These are phyloP conservation scores for Collybiopsis confluens DNA, from an alignment of 768 basidiomycete species.

Conservation along the genomic window DNA sequence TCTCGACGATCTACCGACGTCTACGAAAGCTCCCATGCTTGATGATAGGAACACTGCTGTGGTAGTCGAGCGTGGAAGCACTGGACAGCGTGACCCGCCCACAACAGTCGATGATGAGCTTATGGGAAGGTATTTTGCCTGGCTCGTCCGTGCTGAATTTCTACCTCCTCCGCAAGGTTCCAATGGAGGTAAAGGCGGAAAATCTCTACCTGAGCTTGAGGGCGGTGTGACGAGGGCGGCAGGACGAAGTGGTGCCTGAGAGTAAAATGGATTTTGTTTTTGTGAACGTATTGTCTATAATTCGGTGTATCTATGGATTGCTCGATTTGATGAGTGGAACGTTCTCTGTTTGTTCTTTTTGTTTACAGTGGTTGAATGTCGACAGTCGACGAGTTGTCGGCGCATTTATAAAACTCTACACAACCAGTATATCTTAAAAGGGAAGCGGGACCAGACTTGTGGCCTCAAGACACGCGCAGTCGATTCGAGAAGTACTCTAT, in stretches of 20 bases:
- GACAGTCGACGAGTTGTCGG: too few species aligned
- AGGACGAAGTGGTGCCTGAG: constrained; percentile 13
- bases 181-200: neutral
- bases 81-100: constrained; percentile 37
- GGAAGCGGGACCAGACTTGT: too few species aligned
- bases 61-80: constrained; percentile 26
- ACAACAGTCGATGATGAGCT: constrained; percentile 70
- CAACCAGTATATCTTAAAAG: too few species aligned
- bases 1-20: constrained; percentile 93
- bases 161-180: constrained; percentile 58
- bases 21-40: constrained; percentile 88
- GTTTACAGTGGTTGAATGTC: too few species aligned
- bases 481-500: too few species aligned
- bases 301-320: too few species aligned
- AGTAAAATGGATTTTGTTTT: too few species aligned
- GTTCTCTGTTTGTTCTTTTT: too few species aligned
- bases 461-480: too few species aligned
- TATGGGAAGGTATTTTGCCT: constrained; percentile 87
- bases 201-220: constrained; percentile 9
- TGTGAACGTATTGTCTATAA: too few species aligned
- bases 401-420: too few species aligned
- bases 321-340: too few species aligned
- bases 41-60: constrained; percentile 81
- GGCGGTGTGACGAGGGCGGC: constrained; percentile 12
- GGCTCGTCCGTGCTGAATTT: constrained; percentile 86